Percentiles rank a stretch among this genome's conserved stretches.
Evolutionary conservation across 2,329 filamentous ascomycete genomes (phyloP).

Genomic region (Huntiella omanensis): DNA sequence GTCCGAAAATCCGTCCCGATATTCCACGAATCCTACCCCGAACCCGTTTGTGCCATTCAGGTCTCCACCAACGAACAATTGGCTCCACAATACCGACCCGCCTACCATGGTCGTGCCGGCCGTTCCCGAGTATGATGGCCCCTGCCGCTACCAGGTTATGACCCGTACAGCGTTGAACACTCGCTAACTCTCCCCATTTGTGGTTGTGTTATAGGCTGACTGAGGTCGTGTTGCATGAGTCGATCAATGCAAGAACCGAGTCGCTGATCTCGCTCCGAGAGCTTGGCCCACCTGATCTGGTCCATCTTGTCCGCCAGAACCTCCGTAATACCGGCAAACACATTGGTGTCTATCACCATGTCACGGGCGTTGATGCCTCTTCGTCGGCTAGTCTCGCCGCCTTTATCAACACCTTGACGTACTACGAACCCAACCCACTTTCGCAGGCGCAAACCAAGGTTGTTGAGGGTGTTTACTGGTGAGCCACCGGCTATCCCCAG

Average conservation of each 20-base stretch:
- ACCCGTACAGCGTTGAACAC: background rate
- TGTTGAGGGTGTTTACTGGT: constrained; percentile 88
- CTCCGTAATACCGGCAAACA: constrained; percentile 38
- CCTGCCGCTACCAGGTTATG: constrained; percentile 5
- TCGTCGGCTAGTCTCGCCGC: constrained; percentile 92
- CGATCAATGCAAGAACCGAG: constrained; percentile 83
- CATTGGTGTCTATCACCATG: constrained; percentile 93
- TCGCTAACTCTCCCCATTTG: constrained; percentile 12
- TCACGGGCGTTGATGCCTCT: constrained; percentile 89
- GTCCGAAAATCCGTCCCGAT: no score
- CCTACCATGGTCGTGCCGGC: constrained; percentile 49
- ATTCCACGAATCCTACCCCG: no score
- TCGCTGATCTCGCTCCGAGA: constrained; percentile 71
- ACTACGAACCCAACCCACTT: constrained; percentile 51
- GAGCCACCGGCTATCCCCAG: constrained; percentile 17
- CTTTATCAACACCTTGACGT: constrained; percentile 95
- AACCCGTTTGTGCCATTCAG: no score
- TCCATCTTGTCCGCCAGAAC: constrained; percentile 72
- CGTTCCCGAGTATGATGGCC: constrained; percentile 44
- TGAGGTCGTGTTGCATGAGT: constrained; percentile 80
- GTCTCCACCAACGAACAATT: background rate
- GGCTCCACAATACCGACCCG: constrained; percentile 15
- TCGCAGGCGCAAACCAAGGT: constrained; percentile 60
- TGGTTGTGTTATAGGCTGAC: constrained; percentile 45
- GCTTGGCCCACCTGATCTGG: constrained; percentile 85